Conservation (phyloP, 495 filamentous ascomycete species). For the Extremus antarcticus region DNA sequence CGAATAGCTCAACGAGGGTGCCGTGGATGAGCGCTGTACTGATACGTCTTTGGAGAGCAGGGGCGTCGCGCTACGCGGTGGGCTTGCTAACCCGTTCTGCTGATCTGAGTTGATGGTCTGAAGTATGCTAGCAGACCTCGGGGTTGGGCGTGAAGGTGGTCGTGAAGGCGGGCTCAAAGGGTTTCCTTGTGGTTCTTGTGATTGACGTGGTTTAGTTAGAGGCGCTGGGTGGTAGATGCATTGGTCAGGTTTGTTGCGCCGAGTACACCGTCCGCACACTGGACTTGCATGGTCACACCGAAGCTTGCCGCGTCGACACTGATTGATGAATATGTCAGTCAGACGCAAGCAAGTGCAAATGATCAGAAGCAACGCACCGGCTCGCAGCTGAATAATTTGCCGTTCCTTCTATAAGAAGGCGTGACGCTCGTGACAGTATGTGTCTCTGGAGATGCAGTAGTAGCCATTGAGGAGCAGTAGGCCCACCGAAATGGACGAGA, state of each 20-base stretch:
- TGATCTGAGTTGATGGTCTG: background rate
- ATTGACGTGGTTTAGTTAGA: conserved; percentile 13
- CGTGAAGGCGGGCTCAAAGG: background rate
- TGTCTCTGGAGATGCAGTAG: background rate
- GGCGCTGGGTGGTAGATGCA: conserved; percentile 21
- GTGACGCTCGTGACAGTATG: background rate
- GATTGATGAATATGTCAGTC: too few species aligned
- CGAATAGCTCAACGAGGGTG: background rate
- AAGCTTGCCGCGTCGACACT: conserved; percentile 19
- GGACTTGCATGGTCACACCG: conserved; percentile 18
- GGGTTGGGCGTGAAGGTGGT: background rate
- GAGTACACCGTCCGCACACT: conserved; percentile 16
- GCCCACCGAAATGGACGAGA: too few species aligned
- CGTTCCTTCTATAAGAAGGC: conserved; percentile 8
- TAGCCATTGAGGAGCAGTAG: background rate
- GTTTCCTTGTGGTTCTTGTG: background rate
- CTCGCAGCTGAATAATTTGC: conserved; percentile 20
- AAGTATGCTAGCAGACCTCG: background rate
- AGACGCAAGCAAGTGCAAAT: background rate
- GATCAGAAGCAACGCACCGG: conserved; percentile 1
- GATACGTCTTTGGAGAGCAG: too few species aligned
- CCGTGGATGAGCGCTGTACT: background rate
- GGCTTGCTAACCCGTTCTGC: background rate
- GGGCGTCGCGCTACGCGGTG: background rate
- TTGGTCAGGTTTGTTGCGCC: conserved; percentile 17